Evolutionary conservation across 768 basidiomycete species (phyloP).

Genomic region (Amanita fuliginea): DNA sequence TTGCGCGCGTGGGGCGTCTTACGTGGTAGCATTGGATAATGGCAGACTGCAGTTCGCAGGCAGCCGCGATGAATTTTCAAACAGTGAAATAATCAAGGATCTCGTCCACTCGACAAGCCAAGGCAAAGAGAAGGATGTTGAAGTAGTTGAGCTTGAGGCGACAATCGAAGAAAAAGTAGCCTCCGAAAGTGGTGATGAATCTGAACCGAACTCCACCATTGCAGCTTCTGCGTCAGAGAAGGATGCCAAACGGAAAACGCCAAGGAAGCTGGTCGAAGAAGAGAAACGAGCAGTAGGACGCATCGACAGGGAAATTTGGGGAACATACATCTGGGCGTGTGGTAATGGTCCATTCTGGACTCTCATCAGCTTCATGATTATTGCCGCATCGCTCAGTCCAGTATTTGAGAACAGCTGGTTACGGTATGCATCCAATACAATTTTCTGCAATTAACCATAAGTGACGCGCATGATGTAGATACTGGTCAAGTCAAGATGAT

Average conservation of each 20-base stretch:
- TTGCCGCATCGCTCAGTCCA: conserved; percentile 45
- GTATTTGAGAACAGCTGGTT: conserved; percentile 57
- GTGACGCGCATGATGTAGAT: conserved; percentile 13
- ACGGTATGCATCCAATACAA: conserved; percentile 18
- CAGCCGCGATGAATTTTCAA: conserved; percentile 46
- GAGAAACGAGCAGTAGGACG: conserved; percentile 56
- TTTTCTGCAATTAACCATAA: neutral
- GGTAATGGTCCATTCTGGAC: conserved; percentile 33
- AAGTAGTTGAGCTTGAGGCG: conserved; percentile 7
- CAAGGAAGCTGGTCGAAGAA: conserved; percentile 74
- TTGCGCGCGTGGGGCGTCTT: conserved; percentile 67
- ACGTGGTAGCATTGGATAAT: conserved; percentile 77
- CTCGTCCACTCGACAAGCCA: conserved; percentile 43
- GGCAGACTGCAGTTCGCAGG: conserved; percentile 75
- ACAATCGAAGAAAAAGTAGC: conserved; percentile 1
- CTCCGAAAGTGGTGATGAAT: no score
- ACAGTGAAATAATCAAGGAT: conserved; percentile 47
- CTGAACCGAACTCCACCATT: conserved; percentile 32
- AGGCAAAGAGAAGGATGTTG: conserved; percentile 24
- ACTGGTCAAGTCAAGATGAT: conserved; percentile 38
- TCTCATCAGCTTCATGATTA: conserved; percentile 31
- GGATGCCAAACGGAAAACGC: conserved; percentile 26
- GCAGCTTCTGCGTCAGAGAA: conserved; percentile 20
- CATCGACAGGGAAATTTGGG: conserved; percentile 50
- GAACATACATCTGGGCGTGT: conserved; percentile 23